Conservation (phyloP, 257 asterid genomes). For the Petunia secreta region DNA sequence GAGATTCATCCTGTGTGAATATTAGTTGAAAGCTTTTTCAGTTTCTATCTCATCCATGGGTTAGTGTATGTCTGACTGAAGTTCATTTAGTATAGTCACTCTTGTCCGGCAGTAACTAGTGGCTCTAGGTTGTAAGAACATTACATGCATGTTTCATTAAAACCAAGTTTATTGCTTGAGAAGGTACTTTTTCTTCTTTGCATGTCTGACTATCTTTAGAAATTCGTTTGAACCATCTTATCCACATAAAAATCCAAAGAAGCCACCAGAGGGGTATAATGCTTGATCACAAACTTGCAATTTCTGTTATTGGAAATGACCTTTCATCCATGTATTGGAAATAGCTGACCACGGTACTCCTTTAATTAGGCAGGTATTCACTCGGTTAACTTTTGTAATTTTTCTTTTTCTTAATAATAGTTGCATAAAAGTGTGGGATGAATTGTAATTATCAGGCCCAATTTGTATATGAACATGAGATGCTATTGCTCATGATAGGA, state of each 20-base stretch:
- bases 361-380: background rate
- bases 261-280: background rate
- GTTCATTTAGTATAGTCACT: background rate
- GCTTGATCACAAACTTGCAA: background rate
- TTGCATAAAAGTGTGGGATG: background rate
- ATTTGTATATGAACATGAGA: background rate
- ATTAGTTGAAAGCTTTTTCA: background rate
- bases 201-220: background rate
- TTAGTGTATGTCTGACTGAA: background rate
- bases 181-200: background rate
- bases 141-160: background rate
- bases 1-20: constrained; percentile 18
- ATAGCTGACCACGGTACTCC: constrained; percentile 6
- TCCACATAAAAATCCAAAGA: constrained; percentile 17
- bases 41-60: constrained; percentile 10
- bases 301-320: background rate
- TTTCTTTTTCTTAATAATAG: constrained; percentile 5
- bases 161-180: constrained; percentile 7
- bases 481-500: background rate
- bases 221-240: constrained; percentile 13
- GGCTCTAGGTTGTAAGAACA: background rate
- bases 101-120: background rate
- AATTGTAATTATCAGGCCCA: background rate
- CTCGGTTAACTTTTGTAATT: background rate
- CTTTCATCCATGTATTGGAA: constrained; percentile 15